Conservation (phyloP, 192 early-diverging fungal genomes). For the Mortierella antarctica region DNA sequence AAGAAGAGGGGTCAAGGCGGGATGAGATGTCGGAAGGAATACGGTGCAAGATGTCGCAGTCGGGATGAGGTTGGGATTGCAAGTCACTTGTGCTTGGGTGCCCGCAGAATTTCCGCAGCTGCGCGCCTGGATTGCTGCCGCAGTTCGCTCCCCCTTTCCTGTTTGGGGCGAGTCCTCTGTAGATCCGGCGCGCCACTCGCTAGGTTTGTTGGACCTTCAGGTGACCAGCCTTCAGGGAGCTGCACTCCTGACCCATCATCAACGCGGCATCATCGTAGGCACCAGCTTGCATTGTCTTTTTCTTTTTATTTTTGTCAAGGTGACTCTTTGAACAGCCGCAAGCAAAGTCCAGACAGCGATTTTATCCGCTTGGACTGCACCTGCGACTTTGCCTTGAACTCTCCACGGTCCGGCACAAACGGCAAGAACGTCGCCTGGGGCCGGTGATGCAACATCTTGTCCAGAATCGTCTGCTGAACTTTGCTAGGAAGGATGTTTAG, state of each 20-base stretch:
- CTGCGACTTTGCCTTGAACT: constrained; percentile 24
- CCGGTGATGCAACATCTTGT: constrained; percentile 31
- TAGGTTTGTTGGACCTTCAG: too few species aligned
- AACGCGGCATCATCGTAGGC: too few species aligned
- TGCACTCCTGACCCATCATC: too few species aligned
- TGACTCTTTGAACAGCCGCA: constrained; percentile 3
- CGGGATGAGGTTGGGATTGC: neutral
- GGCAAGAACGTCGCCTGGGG: constrained; percentile 36
- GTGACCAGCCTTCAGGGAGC: too few species aligned
- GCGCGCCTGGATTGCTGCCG: neutral
- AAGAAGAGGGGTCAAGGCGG: neutral
- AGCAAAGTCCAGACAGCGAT: constrained; percentile 22
- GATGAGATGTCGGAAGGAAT: neutral
- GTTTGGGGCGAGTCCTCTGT: neutral
- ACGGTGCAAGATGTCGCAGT: neutral
- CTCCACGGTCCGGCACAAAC: constrained; percentile 28
- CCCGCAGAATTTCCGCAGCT: constrained; percentile 2
- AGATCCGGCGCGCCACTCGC: too few species aligned
- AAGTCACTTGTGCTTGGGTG: too few species aligned
- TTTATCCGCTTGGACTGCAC: constrained; percentile 9
- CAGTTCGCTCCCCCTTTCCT: neutral
- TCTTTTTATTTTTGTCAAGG: too few species aligned
- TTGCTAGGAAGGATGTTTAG: constrained; percentile 34
- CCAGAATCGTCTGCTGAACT: constrained; percentile 25
- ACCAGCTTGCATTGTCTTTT: too few species aligned